Conservation (phyloP, 169 alveolate species). For the Haemoproteus tartakovskyi region DNA sequence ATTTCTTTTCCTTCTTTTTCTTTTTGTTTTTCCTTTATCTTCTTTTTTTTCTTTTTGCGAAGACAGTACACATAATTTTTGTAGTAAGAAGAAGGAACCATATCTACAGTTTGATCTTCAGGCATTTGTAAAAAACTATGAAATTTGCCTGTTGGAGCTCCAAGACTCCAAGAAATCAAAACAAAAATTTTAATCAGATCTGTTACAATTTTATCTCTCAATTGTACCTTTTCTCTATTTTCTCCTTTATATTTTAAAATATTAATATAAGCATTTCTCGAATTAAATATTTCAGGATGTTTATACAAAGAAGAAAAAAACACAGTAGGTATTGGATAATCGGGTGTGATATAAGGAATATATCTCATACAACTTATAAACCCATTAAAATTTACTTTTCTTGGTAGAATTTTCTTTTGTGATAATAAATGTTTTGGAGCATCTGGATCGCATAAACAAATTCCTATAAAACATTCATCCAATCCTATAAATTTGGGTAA, state of each 20-base stretch:
- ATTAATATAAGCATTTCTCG: constrained; percentile 37
- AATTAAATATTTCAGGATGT: constrained; percentile 31
- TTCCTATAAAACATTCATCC: constrained; percentile 60
- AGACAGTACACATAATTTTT: constrained; percentile 17
- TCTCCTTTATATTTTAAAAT: constrained; percentile 49
- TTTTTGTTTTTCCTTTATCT: background rate
- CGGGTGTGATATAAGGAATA: constrained; percentile 60
- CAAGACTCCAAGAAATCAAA: constrained; percentile 40
- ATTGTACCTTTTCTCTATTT: constrained; percentile 2
- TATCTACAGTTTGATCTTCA: background rate
- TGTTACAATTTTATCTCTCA: constrained; percentile 37
- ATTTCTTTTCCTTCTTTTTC: background rate
- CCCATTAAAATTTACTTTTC: constrained; percentile 44
- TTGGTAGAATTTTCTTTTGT: constrained; percentile 46
- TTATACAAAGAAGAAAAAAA: constrained; percentile 14
- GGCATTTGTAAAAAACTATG: background rate
- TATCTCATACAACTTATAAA: constrained; percentile 62
- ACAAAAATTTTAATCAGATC: constrained; percentile 47
- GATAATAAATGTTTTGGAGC: constrained; percentile 40
- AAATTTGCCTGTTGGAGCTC: constrained; percentile 28
- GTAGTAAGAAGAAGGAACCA: constrained; percentile 42
- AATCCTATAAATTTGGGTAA: constrained; percentile 27
- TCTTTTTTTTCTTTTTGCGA: background rate
- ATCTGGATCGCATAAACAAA: constrained; percentile 60
- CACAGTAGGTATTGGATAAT: constrained; percentile 45